phyloP scores from a whole-genome alignment of 2,329 filamentous ascomycete species.

The Aspergillus carbonarius region DNA sequence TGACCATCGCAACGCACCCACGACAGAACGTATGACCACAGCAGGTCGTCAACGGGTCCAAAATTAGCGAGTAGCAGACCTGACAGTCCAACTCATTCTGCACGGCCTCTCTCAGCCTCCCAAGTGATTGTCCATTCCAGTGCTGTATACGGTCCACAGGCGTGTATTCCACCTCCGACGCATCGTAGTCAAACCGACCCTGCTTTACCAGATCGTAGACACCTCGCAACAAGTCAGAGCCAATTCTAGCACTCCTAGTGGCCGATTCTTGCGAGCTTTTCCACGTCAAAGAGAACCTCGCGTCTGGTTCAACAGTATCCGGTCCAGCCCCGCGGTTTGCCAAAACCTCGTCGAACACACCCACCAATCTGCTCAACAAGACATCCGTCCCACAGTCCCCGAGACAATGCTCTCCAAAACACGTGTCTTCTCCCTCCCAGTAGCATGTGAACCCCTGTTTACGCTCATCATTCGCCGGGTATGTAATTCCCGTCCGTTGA shows the following conservation, averaged over 20 bases:
- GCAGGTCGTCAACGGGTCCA: slow-evolving; percentile 77
- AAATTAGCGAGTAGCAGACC: slow-evolving; percentile 77
- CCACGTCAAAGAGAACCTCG: slow-evolving; percentile 27
- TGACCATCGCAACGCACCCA: slow-evolving; percentile 70
- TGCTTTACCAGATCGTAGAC: slow-evolving; percentile 65
- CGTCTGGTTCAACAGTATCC: slow-evolving; percentile 17
- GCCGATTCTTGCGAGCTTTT: not conserved
- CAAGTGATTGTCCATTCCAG: slow-evolving; percentile 52
- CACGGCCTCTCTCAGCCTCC: slow-evolving; percentile 60
- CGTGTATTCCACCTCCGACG: slow-evolving; percentile 49
- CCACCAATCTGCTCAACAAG: slow-evolving; percentile 69
- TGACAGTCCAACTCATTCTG: slow-evolving; percentile 80
- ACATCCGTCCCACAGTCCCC: slow-evolving; percentile 78
- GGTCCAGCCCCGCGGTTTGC: slow-evolving; percentile 1
- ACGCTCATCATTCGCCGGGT: slow-evolving; percentile 67
- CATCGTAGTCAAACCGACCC: slow-evolving; percentile 58
- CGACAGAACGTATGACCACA: slow-evolving; percentile 92
- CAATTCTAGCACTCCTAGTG: slow-evolving; percentile 9
- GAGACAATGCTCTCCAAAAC: slow-evolving; percentile 68
- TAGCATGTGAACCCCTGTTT: slow-evolving; percentile 73
- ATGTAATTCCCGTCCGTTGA: slow-evolving; percentile 69
- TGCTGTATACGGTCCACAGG: slow-evolving; percentile 2
- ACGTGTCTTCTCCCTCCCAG: slow-evolving; percentile 48
- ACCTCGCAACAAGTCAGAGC: slow-evolving; percentile 51
- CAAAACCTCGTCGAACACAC: slow-evolving; percentile 51